Percentiles rank a stretch among this genome's conserved stretches.
Conservation (phyloP, 306 rosid species). For the Vigna unguiculata region DNA sequence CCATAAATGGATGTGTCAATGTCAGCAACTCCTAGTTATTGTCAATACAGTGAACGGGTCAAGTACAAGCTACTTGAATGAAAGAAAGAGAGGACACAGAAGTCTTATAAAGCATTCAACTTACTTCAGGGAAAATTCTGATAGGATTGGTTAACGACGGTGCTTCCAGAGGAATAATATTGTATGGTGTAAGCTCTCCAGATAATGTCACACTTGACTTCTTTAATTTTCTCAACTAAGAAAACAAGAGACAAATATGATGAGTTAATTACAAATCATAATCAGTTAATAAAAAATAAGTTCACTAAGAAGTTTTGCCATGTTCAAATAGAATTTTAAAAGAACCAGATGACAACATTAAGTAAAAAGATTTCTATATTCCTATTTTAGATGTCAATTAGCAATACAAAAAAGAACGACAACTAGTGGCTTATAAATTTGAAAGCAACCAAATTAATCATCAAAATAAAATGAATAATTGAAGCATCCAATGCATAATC, state of each 20-base stretch:
- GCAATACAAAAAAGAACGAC: slow-evolving; percentile 28
- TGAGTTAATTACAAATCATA: slow-evolving; percentile 38
- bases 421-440: slow-evolving; percentile 28
- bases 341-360: slow-evolving; percentile 24
- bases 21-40: slow-evolving; percentile 25
- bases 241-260: slow-evolving; percentile 44
- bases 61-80: slow-evolving; percentile 7
- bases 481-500: slow-evolving; percentile 32
- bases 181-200: slow-evolving; percentile 82
- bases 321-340: slow-evolving; percentile 38
- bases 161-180: slow-evolving; percentile 88
- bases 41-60: slow-evolving; percentile 15
- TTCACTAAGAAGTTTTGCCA: slow-evolving; percentile 16
- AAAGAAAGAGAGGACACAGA: neutral
- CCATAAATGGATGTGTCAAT: neutral
- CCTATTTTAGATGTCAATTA: slow-evolving; percentile 3
- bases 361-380: slow-evolving; percentile 16
- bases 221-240: slow-evolving; percentile 76
- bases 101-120: slow-evolving; percentile 46
- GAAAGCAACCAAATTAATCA: slow-evolving; percentile 17
- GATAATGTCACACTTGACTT: slow-evolving; percentile 63
- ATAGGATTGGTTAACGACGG: slow-evolving; percentile 83
- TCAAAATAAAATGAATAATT: slow-evolving; percentile 27
- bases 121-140: slow-evolving; percentile 93
- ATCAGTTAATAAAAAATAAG: slow-evolving; percentile 34